These are phyloP conservation scores for Fusarium xylarioides DNA, from an alignment of 2,329 filamentous ascomycete genomes.

Conservation along the genomic window DNA sequence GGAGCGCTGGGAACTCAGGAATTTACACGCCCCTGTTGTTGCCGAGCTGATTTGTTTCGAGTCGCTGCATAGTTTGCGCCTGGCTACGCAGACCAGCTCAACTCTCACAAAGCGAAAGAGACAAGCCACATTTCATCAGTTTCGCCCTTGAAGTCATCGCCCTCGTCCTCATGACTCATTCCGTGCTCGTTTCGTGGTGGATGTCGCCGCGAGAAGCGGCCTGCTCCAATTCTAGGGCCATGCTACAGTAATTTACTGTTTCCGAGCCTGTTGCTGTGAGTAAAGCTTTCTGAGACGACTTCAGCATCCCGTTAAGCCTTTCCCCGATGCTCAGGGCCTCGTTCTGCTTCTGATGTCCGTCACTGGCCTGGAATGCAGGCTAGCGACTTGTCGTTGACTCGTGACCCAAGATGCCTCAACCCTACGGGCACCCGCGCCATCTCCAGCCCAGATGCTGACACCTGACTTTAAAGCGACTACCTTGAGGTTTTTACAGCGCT, in stretches of 20 bases:
- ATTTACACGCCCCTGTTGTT: fast-evolving
- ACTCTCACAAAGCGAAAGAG: background rate
- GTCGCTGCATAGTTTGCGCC: background rate
- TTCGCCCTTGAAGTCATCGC: background rate
- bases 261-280: fast-evolving
- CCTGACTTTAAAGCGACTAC: background rate
- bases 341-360: fast-evolving
- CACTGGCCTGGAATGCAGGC: background rate
- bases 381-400: background rate
- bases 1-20: fast-evolving
- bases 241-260: too few species aligned
- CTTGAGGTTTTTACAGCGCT: background rate
- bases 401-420: background rate
- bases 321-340: fast-evolving
- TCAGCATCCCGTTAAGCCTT: background rate
- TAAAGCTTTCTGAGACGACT: background rate
- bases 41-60: background rate
- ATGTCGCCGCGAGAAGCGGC: background rate
- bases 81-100: background rate
- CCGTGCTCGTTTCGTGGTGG: background rate
- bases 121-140: fast-evolving
- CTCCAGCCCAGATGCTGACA: background rate
- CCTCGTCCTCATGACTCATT: background rate
- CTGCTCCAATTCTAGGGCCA: background rate
- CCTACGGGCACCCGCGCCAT: fast-evolving